A percentile compares a stretch with the other conserved stretches of the same genome.
Conservation (phyloP, 2,329 filamentous ascomycete species). For the Diaporthe velutina region DNA sequence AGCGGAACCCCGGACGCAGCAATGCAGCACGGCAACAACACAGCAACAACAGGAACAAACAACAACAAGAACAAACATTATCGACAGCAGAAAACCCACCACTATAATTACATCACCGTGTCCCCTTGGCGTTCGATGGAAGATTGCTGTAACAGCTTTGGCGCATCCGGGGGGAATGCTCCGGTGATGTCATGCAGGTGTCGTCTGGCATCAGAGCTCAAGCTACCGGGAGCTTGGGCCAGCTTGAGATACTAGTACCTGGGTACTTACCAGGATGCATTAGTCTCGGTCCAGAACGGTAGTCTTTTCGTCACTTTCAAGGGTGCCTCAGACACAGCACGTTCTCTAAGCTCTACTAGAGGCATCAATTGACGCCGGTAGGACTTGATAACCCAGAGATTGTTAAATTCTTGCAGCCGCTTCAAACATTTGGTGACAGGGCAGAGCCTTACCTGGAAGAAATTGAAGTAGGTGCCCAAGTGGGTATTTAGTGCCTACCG, state of each 20-base stretch:
- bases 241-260: background rate
- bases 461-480: background rate
- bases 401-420: background rate
- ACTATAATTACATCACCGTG: slow-evolving; percentile 12
- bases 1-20: background rate
- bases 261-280: background rate
- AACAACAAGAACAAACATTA: no score
- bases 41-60: background rate
- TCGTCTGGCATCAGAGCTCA: background rate
- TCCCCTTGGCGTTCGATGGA: no score
- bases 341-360: background rate
- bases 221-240: slow-evolving; percentile 24
- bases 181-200: slow-evolving; percentile 39
- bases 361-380: background rate
- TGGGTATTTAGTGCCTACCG: background rate
- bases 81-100: background rate
- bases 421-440: background rate
- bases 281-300: background rate
- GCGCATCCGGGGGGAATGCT: slow-evolving; percentile 29
- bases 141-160: background rate
- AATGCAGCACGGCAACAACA: background rate
- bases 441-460: background rate
- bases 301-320: background rate
- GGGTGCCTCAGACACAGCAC: background rate
- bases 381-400: background rate